Evolutionary conservation across 1,284 basidiomycete genomes (phyloP), one percentile per base, ranked within the genome.

Genomic region (Apiotrichum mycotoxinovorans): DNA sequence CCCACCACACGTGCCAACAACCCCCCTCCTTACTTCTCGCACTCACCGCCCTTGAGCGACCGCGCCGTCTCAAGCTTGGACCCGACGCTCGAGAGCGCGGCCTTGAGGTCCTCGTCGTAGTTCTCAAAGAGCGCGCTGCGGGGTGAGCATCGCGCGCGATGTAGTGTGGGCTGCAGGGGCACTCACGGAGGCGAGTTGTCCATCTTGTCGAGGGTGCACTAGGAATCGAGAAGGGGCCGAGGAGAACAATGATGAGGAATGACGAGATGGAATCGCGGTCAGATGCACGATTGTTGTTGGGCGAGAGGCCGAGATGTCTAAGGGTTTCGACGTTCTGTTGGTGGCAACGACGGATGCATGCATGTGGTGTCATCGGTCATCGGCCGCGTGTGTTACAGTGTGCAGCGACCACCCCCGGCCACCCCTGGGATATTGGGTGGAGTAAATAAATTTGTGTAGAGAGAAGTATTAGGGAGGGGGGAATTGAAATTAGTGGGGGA

Each of bases 51-150:
- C 65, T 73, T 73, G 25, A 74, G 72, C 58, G 75, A 72, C 4
- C 73, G 37, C 25, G 37, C 49, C 1, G 67, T 68, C 12, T 76
- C 75, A 30, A 79, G 65, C 65, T 76, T 76, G 23, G 59, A 62
- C 56, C 72, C 71, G 51, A 79, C 57, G 56, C 68, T 70, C 9
- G 60, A 56, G 33, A 78, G 51, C 25, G 76, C 69, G 53, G 72
- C 66, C 66, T 74, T 75, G 63, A 79, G 73, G 57, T 79, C 77
- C 55, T 75, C 71, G 51, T 77, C 75, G 53, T 79, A 79, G 58
- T 73, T 75, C 57, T 79, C 76, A 56, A 78, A 79, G 35, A 79
- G 67, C 9, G 77, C 71, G 30, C 74, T 76, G 55, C 23, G 3
- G 38, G n/a, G 12, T 23, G 11, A 20, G 18, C 41, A 22, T 20